These are phyloP conservation scores for Wickerhamiella sorbophila DNA, from an alignment of 805 yeast genomes.

Conservation along the genomic window DNA sequence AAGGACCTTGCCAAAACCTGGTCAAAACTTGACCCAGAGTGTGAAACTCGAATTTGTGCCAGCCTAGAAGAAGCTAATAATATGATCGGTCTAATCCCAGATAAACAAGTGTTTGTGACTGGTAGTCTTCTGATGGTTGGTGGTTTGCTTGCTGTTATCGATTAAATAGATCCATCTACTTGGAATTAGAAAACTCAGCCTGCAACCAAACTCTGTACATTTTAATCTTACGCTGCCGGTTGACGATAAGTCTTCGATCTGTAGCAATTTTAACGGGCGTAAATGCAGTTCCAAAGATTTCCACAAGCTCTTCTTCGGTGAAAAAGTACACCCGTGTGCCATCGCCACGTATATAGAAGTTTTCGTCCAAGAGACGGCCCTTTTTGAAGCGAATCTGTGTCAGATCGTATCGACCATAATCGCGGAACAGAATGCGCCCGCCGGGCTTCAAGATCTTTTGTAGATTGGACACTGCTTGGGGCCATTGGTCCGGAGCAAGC, in stretches of 20 bases:
- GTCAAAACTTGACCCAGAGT: conserved; percentile 33
- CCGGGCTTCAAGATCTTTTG: conserved; percentile 75
- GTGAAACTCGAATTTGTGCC: conserved; percentile 38
- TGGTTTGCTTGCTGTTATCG: conserved; percentile 77
- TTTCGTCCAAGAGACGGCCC: conserved; percentile 73
- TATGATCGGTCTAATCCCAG: conserved; percentile 33
- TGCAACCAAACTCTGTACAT: conserved; percentile 97
- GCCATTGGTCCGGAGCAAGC: conserved; percentile 84
- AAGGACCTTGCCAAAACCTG: conserved; percentile 58
- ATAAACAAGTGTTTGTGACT: conserved; percentile 65
- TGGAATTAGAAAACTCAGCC: conserved; percentile 45
- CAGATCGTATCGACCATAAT: conserved; percentile 89
- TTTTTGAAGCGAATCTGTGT: conserved; percentile 91
- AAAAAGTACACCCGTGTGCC: conserved; percentile 96
- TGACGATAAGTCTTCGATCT: conserved; percentile 80
- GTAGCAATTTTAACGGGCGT: conserved; percentile 67
- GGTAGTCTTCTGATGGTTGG: conserved; percentile 94
- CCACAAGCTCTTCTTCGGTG: conserved; percentile 78
- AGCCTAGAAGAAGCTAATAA: conserved; percentile 65
- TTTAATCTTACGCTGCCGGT: conserved; percentile 79
- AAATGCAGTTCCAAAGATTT: conserved; percentile 54
- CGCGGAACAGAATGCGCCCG: conserved; percentile 77
- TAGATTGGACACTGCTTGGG: conserved; percentile 57
- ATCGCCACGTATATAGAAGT: conserved; percentile 92
- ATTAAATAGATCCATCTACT: conserved; percentile 19